Conservation (phyloP, 2,329 filamentous ascomycete species). For the Fusarium lyarnte region DNA sequence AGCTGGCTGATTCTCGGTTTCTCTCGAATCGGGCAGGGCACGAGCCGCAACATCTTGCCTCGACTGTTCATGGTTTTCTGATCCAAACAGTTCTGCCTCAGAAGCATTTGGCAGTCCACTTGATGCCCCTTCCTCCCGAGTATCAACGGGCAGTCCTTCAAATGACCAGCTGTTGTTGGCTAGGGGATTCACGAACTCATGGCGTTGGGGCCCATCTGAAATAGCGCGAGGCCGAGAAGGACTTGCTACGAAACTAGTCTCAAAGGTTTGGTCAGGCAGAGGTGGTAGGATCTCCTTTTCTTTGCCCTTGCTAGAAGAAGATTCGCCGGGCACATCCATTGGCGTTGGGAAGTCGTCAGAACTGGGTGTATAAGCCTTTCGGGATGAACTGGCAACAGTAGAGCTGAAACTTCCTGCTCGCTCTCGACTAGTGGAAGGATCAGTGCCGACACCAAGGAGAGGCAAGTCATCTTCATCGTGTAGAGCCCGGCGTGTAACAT, state of each 20-base stretch:
- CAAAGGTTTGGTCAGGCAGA: slow-evolving; percentile 12
- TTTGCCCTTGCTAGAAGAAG: slow-evolving; percentile 27
- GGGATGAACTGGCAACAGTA: slow-evolving; percentile 40
- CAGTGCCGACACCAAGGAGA: background rate
- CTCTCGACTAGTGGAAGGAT: background rate
- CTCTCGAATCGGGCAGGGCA: background rate
- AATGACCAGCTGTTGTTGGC: slow-evolving; percentile 72
- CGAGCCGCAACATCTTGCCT: background rate
- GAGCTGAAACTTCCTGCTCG: slow-evolving; percentile 37
- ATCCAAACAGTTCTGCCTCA: background rate
- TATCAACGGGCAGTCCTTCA: slow-evolving; percentile 49
- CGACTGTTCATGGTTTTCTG: background rate
- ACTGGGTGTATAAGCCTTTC: slow-evolving; percentile 34
- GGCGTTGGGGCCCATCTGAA: slow-evolving; percentile 64
- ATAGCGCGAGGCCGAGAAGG: slow-evolving; percentile 60
- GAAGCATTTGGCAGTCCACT: background rate
- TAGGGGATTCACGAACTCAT: slow-evolving; percentile 59
- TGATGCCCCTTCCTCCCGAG: slow-evolving; percentile 7
- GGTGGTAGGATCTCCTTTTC: slow-evolving; percentile 20
- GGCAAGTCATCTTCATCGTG: slow-evolving; percentile 13
- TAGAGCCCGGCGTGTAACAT: slow-evolving; percentile 55
- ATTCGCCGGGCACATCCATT: slow-evolving; percentile 14
- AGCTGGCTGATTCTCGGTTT: background rate
- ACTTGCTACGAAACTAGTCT: slow-evolving; percentile 19
- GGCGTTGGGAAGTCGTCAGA: slow-evolving; percentile 35